phyloP scores from a whole-genome alignment of 805 yeast species.

The Ogataea ganodermae region DNA sequence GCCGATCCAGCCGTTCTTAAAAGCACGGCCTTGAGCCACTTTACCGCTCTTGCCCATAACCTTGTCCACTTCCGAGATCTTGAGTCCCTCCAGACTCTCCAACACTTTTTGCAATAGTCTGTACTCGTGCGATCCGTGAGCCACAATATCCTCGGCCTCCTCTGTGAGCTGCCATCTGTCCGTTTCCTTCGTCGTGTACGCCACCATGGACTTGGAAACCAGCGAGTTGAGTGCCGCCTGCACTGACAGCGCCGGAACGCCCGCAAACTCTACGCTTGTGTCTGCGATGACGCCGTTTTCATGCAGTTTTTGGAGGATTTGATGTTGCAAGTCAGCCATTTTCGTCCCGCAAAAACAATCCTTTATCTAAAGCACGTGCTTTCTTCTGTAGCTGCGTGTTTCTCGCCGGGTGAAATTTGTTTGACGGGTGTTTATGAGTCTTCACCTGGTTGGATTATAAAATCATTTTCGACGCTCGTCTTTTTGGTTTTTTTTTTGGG shows the following conservation, averaged over 20 bases:
- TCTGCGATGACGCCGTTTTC: slow-evolving; percentile 64
- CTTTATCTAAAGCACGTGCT: background rate
- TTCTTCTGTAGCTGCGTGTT: background rate
- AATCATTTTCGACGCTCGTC: slow-evolving; percentile 7
- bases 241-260: slow-evolving; percentile 60
- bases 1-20: slow-evolving; percentile 94
- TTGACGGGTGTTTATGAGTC: background rate
- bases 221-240: slow-evolving; percentile 87
- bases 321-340: slow-evolving; percentile 72
- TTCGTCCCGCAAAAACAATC: slow-evolving; percentile 4
- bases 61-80: slow-evolving; percentile 70
- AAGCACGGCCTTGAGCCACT: slow-evolving; percentile 96
- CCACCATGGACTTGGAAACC: slow-evolving; percentile 79
- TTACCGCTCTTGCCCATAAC: slow-evolving; percentile 82
- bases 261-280: slow-evolving; percentile 68
- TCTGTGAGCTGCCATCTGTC: slow-evolving; percentile 74
- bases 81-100: slow-evolving; percentile 74
- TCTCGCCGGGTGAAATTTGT: background rate
- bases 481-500: background rate
- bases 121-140: slow-evolving; percentile 87
- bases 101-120: slow-evolving; percentile 76
- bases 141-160: slow-evolving; percentile 80
- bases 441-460: background rate
- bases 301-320: slow-evolving; percentile 65
- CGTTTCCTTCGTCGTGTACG: slow-evolving; percentile 68